phyloP scores from a whole-genome alignment of 2,329 filamentous ascomycete genomes.

The Blastomyces silverae region DNA sequence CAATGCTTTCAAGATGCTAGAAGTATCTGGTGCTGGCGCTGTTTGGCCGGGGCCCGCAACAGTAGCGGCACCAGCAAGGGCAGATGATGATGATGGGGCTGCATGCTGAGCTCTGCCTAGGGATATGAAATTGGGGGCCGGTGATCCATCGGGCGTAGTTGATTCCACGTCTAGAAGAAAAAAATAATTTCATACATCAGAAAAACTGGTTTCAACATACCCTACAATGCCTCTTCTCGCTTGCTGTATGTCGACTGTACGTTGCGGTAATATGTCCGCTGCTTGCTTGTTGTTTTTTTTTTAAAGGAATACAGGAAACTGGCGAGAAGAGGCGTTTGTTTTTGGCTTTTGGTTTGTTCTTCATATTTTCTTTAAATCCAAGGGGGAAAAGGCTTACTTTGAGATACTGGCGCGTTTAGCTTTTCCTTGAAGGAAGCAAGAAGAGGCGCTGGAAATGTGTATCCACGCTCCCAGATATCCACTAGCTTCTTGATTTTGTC shows the following conservation, averaged over 20 bases:
- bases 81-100: constrained; percentile 21
- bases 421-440: constrained; percentile 78
- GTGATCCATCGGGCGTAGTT: constrained; percentile 59
- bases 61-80: constrained; percentile 23
- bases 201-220: constrained; percentile 21
- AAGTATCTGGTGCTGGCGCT: constrained; percentile 48
- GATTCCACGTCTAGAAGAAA: constrained; percentile 52
- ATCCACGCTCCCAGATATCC: constrained; percentile 96
- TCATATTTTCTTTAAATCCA: constrained; percentile 4
- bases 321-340: constrained; percentile 7
- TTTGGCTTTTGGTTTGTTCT: neutral
- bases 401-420: constrained; percentile 54
- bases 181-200: constrained; percentile 26
- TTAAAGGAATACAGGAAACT: neutral
- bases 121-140: constrained; percentile 41
- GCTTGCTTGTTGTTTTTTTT: neutral
- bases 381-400: constrained; percentile 53
- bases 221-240: constrained; percentile 16
- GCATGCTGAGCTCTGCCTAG: constrained; percentile 32
- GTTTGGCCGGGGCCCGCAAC: constrained; percentile 26
- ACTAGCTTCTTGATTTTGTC: constrained; percentile 93
- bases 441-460: constrained; percentile 77
- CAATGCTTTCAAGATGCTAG: constrained; percentile 67
- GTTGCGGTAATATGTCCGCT: neutral
- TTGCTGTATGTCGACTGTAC: constrained; percentile 6